Percentiles rank a stretch among this genome's conserved stretches.
These are phyloP conservation scores for Fusarium xylarioides DNA, from an alignment of 2,329 filamentous ascomycete species.

Conservation along the genomic window DNA sequence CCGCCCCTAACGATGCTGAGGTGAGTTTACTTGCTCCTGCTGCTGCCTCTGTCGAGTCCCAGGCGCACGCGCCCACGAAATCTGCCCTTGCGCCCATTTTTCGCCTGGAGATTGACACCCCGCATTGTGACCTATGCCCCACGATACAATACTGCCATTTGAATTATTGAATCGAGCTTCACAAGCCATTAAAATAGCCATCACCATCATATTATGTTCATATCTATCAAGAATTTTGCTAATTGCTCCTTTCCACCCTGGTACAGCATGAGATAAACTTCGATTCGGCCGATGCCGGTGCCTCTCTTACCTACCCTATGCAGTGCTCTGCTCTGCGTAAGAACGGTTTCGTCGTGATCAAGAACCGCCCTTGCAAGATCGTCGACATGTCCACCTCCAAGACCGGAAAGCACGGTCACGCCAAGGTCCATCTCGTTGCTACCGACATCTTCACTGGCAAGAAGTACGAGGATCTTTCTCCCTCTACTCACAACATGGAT, in stretches of 20 bases:
- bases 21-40: conserved; percentile 52
- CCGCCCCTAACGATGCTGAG: conserved; percentile 54
- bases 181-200: conserved; percentile 11
- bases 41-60: conserved; percentile 2
- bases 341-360: conserved; percentile 99
- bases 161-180: conserved; percentile 24
- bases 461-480: conserved; percentile 99
- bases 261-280: conserved; percentile 76
- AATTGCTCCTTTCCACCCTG: conserved; percentile 31
- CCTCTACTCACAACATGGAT: conserved; percentile 98
- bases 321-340: conserved; percentile 99
- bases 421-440: conserved; percentile 98
- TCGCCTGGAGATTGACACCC: conserved; percentile 54
- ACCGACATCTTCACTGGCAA: conserved; percentile 99
- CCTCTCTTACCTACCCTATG: conserved; percentile 94
- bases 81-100: conserved; percentile 44
- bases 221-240: conserved; percentile 23
- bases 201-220: neutral
- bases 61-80: conserved; percentile 38
- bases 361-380: conserved; percentile 99
- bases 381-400: conserved; percentile 99
- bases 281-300: conserved; percentile 95
- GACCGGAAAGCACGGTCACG: conserved; percentile 99
- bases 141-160: conserved; percentile 42
- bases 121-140: conserved; percentile 55